Percentiles rank a stretch among this genome's conserved stretches.
Conservation (phyloP, 768 basidiomycete species). For the Boletus subparvulus region DNA sequence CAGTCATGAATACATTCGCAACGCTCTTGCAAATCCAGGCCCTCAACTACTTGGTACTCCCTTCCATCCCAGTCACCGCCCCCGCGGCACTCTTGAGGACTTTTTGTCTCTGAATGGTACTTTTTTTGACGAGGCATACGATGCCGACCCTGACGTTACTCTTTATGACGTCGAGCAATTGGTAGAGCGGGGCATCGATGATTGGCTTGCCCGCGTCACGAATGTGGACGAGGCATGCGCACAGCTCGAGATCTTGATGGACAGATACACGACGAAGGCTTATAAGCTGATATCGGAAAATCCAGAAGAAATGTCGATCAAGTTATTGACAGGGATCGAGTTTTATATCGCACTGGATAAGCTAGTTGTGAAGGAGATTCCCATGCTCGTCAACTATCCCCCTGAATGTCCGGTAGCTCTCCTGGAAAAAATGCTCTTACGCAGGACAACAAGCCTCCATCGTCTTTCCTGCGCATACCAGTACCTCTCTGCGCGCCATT, state of each 20-base stretch:
- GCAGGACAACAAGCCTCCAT: conserved; percentile 27
- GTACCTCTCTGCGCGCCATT: conserved; percentile 35
- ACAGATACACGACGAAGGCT: conserved; percentile 25
- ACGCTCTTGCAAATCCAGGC: neutral
- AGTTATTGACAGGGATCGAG: conserved; percentile 38
- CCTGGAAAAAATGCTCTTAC: conserved; percentile 26
- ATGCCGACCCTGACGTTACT: conserved; percentile 10
- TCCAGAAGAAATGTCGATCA: conserved; percentile 39
- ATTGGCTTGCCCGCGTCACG: conserved; percentile 29
- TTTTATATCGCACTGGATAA: conserved; percentile 37
- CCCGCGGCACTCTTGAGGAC: conserved; percentile 9
- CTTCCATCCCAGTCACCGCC: conserved; percentile 3
- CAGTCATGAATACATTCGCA: neutral
- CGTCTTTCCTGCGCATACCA: conserved; percentile 25
- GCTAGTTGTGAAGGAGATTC: conserved; percentile 16
- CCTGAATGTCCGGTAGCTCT: conserved; percentile 28
- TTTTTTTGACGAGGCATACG: conserved; percentile 6
- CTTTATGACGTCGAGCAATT: conserved; percentile 39
- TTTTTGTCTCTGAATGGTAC: conserved; percentile 15
- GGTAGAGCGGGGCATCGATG: conserved; percentile 31
- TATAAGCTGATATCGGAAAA: neutral
- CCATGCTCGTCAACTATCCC: conserved; percentile 31
- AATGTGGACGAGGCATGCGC: conserved; percentile 5
- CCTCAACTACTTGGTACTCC: neutral
- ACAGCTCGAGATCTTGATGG: conserved; percentile 18